Base-by-base conservation (phyloP, 192 early-diverging fungal species). In the Umbelopsis sp. region DNA sequence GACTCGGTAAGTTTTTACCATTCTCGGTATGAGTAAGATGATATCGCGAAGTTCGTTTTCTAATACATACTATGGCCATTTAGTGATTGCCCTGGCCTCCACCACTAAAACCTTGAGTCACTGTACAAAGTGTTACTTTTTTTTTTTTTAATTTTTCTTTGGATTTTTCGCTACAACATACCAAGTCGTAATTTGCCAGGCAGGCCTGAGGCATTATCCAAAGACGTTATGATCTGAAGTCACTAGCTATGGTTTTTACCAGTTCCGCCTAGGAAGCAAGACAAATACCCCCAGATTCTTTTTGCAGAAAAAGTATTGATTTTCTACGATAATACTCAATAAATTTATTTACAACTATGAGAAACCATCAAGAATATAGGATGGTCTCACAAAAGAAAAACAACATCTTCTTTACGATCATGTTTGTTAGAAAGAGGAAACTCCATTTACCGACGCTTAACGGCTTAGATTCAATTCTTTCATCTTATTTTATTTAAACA, bases 51-150 rank as follows among this genome's bases (percentile, higher is more conserved):
- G 11, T 12, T 1, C 1, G 16, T 25, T 35, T 30, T 61, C 27
- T 35, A 30, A 61, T 25, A 4, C 12, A 3, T 18, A 16, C 2
- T 16, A 33, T 35, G 27, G 2, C 48, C 5, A 3, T 35, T 61
- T 30, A 61, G 55, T 35, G 55, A 61, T n/a, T 61, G 55, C 55
- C 55, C 55, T 33, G 55, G 55, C 25, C 55, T 61, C 25, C 55
- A 33, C 13, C 55, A 30, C 13, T 61, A 35, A 61, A 25, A 0
- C 18, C 18, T 16, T 25, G 15, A 4, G 15, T 16, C 2, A 61
- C 12, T 18, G 55, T 35, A 15, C 33, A 35, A 18, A n/a, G 9
- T 15, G 7, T 61, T 61, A 61, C 30, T 4, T 3, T 27, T 55
- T 4, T 3, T 27, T 55, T 22, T 30, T 30, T 30, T 1, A 30